phyloP scores from a whole-genome alignment of 2,329 filamentous ascomycete species.

The Colletotrichum sp. region DNA sequence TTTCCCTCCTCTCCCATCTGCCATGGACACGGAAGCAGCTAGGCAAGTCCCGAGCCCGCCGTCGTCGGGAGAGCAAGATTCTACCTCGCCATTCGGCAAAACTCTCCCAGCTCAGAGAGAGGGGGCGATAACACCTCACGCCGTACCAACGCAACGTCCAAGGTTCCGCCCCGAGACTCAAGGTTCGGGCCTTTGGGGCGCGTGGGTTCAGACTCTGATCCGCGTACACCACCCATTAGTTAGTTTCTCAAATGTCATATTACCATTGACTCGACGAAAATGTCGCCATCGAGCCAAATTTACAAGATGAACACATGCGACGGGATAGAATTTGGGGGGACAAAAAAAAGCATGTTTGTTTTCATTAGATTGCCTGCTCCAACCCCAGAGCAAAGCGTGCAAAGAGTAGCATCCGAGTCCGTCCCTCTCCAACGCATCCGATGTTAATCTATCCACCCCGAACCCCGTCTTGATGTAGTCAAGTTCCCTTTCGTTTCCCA shows the following conservation, averaged over 20 bases:
- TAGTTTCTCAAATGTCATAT: not conserved
- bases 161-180: not conserved
- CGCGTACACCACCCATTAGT: not conserved
- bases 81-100: not conserved
- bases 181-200: not conserved
- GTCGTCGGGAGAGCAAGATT: not conserved
- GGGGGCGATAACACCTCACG: not conserved
- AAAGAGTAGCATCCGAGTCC: not conserved
- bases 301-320: not conserved
- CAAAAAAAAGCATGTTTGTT: not conserved
- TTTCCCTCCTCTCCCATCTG: not conserved
- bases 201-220: not conserved
- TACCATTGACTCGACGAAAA: not conserved
- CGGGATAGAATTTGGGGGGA: not conserved
- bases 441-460: constrained; percentile 9
- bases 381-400: constrained; percentile 4
- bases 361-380: constrained; percentile 12
- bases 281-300: not conserved
- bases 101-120: not conserved
- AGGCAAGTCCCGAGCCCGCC: not conserved
- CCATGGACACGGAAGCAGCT: not conserved
- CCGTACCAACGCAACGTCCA: not conserved
- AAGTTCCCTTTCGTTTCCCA: constrained; percentile 12
- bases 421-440: constrained; percentile 1
- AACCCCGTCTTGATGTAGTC: constrained; percentile 8